phyloP scores from a whole-genome alignment of 345 rosid genomes.

The Moricandia moricandioides region DNA sequence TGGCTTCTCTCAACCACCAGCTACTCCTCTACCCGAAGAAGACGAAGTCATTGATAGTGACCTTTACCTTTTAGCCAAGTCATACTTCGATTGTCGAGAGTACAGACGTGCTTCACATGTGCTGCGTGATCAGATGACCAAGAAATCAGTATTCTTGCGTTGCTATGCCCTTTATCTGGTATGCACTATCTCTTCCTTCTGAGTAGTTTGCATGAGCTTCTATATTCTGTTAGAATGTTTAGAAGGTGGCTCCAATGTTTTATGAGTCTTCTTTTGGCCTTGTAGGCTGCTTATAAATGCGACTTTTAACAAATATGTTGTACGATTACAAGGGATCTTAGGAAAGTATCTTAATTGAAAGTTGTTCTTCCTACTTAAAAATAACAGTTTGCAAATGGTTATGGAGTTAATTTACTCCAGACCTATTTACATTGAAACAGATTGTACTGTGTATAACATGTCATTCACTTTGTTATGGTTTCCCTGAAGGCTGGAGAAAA shows the following conservation, averaged over 20 bases:
- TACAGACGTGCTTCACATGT: slow-evolving; percentile 80
- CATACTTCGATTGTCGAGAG: slow-evolving; percentile 86
- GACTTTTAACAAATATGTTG: background rate
- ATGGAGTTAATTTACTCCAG: background rate
- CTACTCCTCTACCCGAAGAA: slow-evolving; percentile 80
- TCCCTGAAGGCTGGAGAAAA: slow-evolving; percentile 83
- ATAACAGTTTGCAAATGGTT: background rate
- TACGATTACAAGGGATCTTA: background rate
- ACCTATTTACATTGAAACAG: background rate
- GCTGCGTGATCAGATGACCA: slow-evolving; percentile 74
- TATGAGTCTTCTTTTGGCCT: background rate
- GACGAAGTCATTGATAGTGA: slow-evolving; percentile 76
- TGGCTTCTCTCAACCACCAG: slow-evolving; percentile 66
- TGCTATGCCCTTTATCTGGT: slow-evolving; percentile 94
- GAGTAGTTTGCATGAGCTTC: too few relatives aligned
- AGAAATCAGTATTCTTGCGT: slow-evolving; percentile 79
- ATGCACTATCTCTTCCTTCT: slow-evolving; percentile 28
- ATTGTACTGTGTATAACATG: slow-evolving; percentile 1
- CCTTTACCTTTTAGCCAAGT: slow-evolving; percentile 84
- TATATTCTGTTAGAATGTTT: background rate
- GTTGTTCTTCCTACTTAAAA: slow-evolving; percentile 1
- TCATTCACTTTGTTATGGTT: slow-evolving; percentile 6
- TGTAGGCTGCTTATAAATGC: background rate
- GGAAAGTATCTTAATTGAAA: background rate
- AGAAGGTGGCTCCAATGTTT: background rate